phyloP scores from a whole-genome alignment of 805 yeast species.

The Candida corydali region DNA sequence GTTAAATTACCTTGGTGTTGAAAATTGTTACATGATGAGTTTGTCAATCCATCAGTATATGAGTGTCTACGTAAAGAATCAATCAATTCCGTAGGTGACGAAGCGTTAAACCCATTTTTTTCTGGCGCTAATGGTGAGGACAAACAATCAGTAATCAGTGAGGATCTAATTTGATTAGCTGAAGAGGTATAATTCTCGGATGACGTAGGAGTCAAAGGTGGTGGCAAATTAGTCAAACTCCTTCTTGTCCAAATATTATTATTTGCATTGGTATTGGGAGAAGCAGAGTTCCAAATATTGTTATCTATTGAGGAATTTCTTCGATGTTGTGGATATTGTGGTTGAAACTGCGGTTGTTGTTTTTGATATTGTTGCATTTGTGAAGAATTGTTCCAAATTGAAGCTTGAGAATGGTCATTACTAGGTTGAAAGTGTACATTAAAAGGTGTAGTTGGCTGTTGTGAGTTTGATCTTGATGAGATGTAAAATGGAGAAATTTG shows the following conservation, averaged over 20 bases:
- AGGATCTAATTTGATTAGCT: conserved; percentile 3
- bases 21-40: neutral
- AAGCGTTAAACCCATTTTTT: neutral
- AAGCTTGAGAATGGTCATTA: too few species aligned
- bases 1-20: neutral
- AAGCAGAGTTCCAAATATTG: conserved; percentile 4
- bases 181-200: conserved; percentile 4
- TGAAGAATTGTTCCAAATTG: conserved; percentile 1
- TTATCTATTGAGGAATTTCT: conserved; percentile 4
- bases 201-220: neutral
- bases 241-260: conserved; percentile 7
- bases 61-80: conserved; percentile 12
- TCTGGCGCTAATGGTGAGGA: conserved; percentile 3
- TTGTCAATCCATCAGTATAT: conserved; percentile 9
- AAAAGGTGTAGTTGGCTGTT: neutral
- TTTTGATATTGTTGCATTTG: neutral
- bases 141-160: conserved; percentile 8
- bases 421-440: neutral
- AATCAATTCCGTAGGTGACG: conserved; percentile 6
- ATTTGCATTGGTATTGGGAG: neutral
- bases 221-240: neutral
- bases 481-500: too few species aligned
- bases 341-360: neutral
- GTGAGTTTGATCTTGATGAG: neutral
- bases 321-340: neutral